Base-by-base conservation (phyloP, 306 rosid genomes). In the Medicago arabica region DNA sequence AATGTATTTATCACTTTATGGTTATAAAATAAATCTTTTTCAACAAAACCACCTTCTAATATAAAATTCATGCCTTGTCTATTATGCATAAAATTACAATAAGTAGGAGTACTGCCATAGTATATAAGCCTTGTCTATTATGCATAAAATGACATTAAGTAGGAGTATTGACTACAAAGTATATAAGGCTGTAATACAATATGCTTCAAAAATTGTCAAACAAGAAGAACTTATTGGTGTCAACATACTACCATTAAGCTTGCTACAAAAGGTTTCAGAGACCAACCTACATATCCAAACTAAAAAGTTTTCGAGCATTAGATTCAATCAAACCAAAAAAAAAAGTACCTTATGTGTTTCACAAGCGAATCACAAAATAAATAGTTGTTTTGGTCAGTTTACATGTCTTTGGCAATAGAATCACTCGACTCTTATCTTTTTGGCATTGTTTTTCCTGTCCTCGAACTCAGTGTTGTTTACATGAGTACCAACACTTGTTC, bases 361-460 rank as follows among this genome's bases (percentile, higher is more conserved):
- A 47, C 13, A 61, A 23, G 14, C 43, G 67, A 67, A 73, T 79
- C 83, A 87, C 81, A 84, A 39, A 79, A 34, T 51, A 74, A 83
- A 83, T 19, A 69, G 36, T 69, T 9, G 36, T 69, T 9, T 17
- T 8, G 9, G 68, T 81, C 76, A 74, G 80, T 75, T 83, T 17
- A 62, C 47, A 9, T 70, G 84, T 58, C 78, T 85, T 84, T 73
- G 51, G 78, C 84, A 69, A 79, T 60, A 8, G 85, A 79, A 23
- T 84, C 88, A 84, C 78, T 62, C 2, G 71, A 50, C 21, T 87
- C 85, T 84, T 47, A 75, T 81, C 78, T 87, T 76, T 70, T 86
- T 91, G 41, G 83, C 54, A 83, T 64, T 53, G 63, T 69, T 68
- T 76, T 80, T 80, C 66, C 64, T 82, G 72, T 86, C 78, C 28